These are phyloP conservation scores for Takashimella koratensis DNA, from an alignment of 1,284 basidiomycete species.

Conservation along the genomic window DNA sequence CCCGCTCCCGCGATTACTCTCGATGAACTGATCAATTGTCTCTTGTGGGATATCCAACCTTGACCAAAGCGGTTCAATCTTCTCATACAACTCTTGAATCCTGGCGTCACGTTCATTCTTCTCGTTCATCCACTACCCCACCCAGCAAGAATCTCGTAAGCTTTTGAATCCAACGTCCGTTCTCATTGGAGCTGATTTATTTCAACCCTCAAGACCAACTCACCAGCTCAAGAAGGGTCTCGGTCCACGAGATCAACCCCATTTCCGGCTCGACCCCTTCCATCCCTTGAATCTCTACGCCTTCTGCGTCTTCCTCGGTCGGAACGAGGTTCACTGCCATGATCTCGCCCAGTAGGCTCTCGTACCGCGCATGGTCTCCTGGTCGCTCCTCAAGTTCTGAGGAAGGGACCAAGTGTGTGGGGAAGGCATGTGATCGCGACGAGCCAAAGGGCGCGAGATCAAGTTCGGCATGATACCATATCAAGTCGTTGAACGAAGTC, in stretches of 20 bases:
- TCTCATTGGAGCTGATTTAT: not conserved
- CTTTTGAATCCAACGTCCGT: not conserved
- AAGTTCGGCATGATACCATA: slow-evolving; percentile 44
- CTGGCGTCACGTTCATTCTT: slow-evolving; percentile 33
- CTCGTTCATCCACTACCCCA: slow-evolving; percentile 33
- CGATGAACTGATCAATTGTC: slow-evolving; percentile 42
- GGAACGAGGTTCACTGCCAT: slow-evolving; percentile 21
- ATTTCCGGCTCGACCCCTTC: slow-evolving; percentile 44
- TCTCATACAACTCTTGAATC: slow-evolving; percentile 46
- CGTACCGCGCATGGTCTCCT: slow-evolving; percentile 27
- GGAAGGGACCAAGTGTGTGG: slow-evolving; percentile 29
- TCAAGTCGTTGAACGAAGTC: slow-evolving; percentile 35
- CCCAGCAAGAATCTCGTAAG: not conserved
- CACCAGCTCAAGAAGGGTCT: slow-evolving; percentile 32
- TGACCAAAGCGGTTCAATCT: slow-evolving; percentile 45
- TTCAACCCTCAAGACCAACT: slow-evolving; percentile 2
- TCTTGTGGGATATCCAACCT: slow-evolving; percentile 40
- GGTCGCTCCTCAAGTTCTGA: slow-evolving; percentile 28
- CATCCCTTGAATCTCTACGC: slow-evolving; percentile 29
- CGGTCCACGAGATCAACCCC: slow-evolving; percentile 39
- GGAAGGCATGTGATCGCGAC: slow-evolving; percentile 28
- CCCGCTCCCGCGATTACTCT: slow-evolving; percentile 44
- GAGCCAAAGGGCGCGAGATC: slow-evolving; percentile 32
- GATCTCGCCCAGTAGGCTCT: slow-evolving; percentile 22
- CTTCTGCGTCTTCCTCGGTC: slow-evolving; percentile 28